Percentiles rank a stretch among this genome's conserved stretches.
Evolutionary conservation across 2,329 filamentous ascomycete genomes (phyloP).

Genomic region (Cercospora sp.): DNA sequence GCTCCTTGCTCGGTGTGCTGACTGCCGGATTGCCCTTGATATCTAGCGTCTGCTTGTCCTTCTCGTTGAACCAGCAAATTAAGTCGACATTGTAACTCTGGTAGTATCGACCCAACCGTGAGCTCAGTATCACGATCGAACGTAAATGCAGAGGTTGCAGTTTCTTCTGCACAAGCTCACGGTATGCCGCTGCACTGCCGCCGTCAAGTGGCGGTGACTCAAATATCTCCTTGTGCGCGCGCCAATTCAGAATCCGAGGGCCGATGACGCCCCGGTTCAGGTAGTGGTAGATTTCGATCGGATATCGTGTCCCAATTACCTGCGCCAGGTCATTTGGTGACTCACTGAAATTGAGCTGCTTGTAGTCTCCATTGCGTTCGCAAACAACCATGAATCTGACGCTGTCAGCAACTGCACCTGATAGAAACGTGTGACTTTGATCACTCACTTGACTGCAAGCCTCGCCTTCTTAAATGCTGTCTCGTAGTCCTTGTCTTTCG

Average conservation of each 20-base stretch:
- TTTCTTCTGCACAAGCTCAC: slow-evolving; percentile 70
- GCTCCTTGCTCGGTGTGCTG: slow-evolving; percentile 26
- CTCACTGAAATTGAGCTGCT: slow-evolving; percentile 69
- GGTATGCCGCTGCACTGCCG: slow-evolving; percentile 76
- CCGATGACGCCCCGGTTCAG: slow-evolving; percentile 80
- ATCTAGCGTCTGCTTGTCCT: slow-evolving; percentile 55
- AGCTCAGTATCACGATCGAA: slow-evolving; percentile 74
- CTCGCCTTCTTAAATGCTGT: slow-evolving; percentile 84
- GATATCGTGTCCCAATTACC: slow-evolving; percentile 57
- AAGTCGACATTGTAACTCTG: slow-evolving; percentile 75
- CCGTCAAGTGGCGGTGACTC: slow-evolving; percentile 85
- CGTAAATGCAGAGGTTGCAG: slow-evolving; percentile 74
- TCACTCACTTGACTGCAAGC: slow-evolving; percentile 66
- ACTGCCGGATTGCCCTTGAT: slow-evolving; percentile 27
- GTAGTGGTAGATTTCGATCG: slow-evolving; percentile 51
- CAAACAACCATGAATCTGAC: slow-evolving; percentile 74
- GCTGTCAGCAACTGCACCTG: background rate
- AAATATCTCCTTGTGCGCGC: slow-evolving; percentile 75
- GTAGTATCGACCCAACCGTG: slow-evolving; percentile 79
- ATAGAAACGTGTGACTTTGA: background rate
- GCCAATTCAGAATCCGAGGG: slow-evolving; percentile 75
- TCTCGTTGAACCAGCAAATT: slow-evolving; percentile 79
- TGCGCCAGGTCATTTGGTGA: slow-evolving; percentile 83
- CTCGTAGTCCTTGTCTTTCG: slow-evolving; percentile 80
- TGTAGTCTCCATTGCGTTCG: slow-evolving; percentile 72